A percentile compares a stretch with the other conserved stretches of the same genome.
Evolutionary conservation across 306 rosid species (phyloP).

Genomic region (Prunus armeniaca): DNA sequence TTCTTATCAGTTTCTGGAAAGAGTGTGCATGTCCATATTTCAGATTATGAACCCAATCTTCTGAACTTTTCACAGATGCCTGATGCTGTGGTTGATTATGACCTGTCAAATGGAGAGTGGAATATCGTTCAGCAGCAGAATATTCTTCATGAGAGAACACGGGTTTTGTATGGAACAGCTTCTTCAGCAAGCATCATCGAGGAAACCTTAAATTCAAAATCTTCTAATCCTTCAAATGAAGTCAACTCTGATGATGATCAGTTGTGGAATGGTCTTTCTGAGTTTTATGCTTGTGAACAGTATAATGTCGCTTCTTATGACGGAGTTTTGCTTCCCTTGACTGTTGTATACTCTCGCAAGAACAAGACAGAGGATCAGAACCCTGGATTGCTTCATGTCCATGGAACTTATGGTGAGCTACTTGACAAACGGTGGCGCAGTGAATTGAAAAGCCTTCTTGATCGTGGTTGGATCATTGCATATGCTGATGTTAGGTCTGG

Average conservation of each 20-base stretch:
- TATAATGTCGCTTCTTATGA: conserved; percentile 66
- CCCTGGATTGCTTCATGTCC: conserved; percentile 86
- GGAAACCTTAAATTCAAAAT: conserved; percentile 29
- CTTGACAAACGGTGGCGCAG: conserved; percentile 88
- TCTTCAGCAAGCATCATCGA: conserved; percentile 43
- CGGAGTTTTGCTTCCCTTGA: conserved; percentile 73
- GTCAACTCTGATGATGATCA: conserved; percentile 45
- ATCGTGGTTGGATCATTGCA: conserved; percentile 89
- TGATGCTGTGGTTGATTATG: conserved; percentile 93
- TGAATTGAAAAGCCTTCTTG: conserved; percentile 90
- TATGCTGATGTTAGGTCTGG: conserved; percentile 93
- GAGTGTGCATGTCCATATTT: conserved; percentile 13
- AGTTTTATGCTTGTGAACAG: conserved; percentile 79
- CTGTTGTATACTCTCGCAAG: conserved; percentile 60
- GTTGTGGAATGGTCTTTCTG: conserved; percentile 82
- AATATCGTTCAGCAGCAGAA: conserved; percentile 92
- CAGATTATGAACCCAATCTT: conserved; percentile 15
- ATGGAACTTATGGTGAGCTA: conserved; percentile 90
- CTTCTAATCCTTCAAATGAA: conserved; percentile 35
- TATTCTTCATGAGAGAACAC: conserved; percentile 80
- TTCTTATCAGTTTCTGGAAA: background rate
- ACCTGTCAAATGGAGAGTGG: conserved; percentile 75
- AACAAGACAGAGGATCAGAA: conserved; percentile 48
- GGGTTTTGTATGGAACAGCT: conserved; percentile 66
- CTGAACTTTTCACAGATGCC: conserved; percentile 71